Evolutionary conservation across 257 asterid species (phyloP), one percentile per base, ranked within the genome.

Genomic region (Penstemon newberryi): DNA sequence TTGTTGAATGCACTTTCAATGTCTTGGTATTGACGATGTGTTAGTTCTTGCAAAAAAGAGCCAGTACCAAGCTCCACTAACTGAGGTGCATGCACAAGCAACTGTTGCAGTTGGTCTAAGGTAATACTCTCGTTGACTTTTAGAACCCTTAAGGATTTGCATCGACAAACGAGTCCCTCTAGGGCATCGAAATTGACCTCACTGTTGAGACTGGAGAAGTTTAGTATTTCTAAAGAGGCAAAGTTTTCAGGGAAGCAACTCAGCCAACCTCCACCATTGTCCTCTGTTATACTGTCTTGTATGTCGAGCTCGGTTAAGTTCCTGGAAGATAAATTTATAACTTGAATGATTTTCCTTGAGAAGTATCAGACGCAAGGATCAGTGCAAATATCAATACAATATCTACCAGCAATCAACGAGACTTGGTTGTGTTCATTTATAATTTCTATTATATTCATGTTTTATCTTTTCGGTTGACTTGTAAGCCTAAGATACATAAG

Each of bases 271-370:
- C 86, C 95, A 62, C 70, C 67, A 18, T 71, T 54, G 15, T 86
- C 92, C 63, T 83, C 89, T 25, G 80, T 81, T 54, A 76, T 78
- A 75, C 85, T 74, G 80, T 91, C 97, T 60, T 84, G 90, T 62
- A 91, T 82, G 80, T 91, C 84, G 46, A 91, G 95, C 84, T 91
- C 97, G 33, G 73, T 88, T 87, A 90, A 83, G 73, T 80, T 84
- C 95, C 96, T 90, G 79, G 57, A 70, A 69, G 55, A 60, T 71
- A 66, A 53, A 70, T 61, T 4, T 7, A 69, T 18, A 38, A 50
- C 56, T 64, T 13, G 68, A 43, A 65, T 40, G 3, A 69, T 42
- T 65, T 25, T 72, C 43, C 41, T 56, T 6, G 63, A 33, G 49
- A 42, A 70, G 37, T 39, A 3, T 18, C 2, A 37, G 37, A 37